These are phyloP conservation scores for Nakazawaea ambrosiae DNA, from an alignment of 805 yeast genomes.

Conservation along the genomic window DNA sequence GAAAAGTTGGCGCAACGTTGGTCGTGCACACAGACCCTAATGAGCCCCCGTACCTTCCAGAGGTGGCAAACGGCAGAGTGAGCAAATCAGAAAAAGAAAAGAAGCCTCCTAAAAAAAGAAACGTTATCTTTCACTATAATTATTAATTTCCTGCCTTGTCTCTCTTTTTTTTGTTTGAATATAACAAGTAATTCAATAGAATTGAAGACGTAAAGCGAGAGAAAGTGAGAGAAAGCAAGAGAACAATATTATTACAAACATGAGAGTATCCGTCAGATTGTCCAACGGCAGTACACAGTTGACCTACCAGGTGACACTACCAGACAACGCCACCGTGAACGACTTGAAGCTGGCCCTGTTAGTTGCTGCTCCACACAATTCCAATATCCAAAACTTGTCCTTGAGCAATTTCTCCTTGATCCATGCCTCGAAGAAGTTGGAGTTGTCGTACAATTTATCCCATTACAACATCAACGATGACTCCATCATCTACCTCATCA, in stretches of 20 bases:
- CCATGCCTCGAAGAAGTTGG: slow-evolving; percentile 26
- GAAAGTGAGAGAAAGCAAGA: too few species aligned
- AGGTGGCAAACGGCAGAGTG: too few species aligned
- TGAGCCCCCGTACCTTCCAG: too few species aligned
- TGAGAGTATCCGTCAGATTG: slow-evolving; percentile 45
- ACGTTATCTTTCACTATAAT: too few species aligned
- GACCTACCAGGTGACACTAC: slow-evolving; percentile 38
- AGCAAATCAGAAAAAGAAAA: too few species aligned
- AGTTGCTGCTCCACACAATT: slow-evolving; percentile 27
- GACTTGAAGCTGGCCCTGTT: slow-evolving; percentile 41
- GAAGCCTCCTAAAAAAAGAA: too few species aligned
- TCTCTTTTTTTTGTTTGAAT: too few species aligned
- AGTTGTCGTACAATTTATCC: slow-evolving; percentile 17
- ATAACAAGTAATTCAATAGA: too few species aligned
- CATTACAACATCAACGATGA: slow-evolving; percentile 22
- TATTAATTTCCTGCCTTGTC: too few species aligned
- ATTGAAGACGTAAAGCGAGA: too few species aligned
- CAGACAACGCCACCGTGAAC: slow-evolving; percentile 44
- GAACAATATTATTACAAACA: slow-evolving; percentile 13
- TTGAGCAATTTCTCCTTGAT: slow-evolving; percentile 19
- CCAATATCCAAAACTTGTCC: slow-evolving; percentile 6
- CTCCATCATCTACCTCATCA: slow-evolving; percentile 24
- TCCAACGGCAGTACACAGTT: slow-evolving; percentile 27
- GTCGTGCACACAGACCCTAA: too few species aligned
- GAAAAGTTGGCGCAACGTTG: too few species aligned